Conservation (phyloP, 2,329 filamentous ascomycete species). For the Mariannaea sp. region DNA sequence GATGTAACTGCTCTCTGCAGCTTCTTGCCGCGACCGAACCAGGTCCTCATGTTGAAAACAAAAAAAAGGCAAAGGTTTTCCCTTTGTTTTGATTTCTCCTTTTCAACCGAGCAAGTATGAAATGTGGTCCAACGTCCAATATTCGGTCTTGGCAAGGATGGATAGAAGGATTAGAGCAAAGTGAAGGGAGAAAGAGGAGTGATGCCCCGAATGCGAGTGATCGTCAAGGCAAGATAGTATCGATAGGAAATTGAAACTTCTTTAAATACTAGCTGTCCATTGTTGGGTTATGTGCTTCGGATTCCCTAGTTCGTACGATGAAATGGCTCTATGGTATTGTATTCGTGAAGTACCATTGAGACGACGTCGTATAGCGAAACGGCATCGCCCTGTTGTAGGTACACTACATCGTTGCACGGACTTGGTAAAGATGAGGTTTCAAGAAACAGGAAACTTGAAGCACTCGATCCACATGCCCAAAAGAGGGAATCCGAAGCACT, state of each 20-base stretch:
- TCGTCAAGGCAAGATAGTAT: too few species aligned
- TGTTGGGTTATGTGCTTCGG: too few species aligned
- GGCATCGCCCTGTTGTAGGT: too few species aligned
- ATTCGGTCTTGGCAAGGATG: too few species aligned
- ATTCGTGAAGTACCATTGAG: constrained; percentile 1
- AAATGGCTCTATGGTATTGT: not conserved
- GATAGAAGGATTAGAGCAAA: not conserved
- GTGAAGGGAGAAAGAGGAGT: not conserved
- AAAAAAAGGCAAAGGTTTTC: too few species aligned
- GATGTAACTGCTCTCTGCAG: constrained; percentile 29
- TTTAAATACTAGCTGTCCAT: too few species aligned
- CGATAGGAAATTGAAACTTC: too few species aligned
- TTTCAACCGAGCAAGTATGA: not conserved
- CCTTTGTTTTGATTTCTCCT: too few species aligned
- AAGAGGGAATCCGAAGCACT: constrained; percentile 7
- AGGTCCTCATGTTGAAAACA: constrained; percentile 24
- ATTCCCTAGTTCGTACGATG: too few species aligned
- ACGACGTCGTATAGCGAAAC: too few species aligned
- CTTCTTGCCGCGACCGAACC: constrained; percentile 32
- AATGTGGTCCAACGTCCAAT: not conserved
- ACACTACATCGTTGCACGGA: too few species aligned
- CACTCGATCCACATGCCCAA: not conserved
- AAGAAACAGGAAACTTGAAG: constrained; percentile 3
- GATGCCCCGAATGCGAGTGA: not conserved
- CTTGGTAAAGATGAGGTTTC: too few species aligned